These are phyloP conservation scores for Leccinum aurantiacum DNA, from an alignment of 768 basidiomycete species.

Conservation along the genomic window DNA sequence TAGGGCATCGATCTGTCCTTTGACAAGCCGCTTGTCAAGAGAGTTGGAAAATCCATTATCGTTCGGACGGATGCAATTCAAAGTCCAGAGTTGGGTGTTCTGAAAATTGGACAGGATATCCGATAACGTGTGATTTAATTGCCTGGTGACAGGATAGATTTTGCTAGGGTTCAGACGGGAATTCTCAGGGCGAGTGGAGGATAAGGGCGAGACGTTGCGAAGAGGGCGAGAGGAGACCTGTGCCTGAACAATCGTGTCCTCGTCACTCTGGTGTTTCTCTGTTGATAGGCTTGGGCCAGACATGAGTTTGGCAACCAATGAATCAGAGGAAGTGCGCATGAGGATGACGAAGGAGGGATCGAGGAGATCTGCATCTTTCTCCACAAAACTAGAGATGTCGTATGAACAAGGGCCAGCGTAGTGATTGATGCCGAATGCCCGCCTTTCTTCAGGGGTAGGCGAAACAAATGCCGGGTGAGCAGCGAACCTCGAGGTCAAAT, in stretches of 20 bases:
- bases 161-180: constrained; percentile 48
- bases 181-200: constrained; percentile 33
- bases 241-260: constrained; percentile 58
- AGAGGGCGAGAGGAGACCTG: constrained; percentile 61
- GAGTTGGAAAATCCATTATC: constrained; percentile 63
- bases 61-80: constrained; percentile 63
- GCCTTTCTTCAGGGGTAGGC: constrained; percentile 32
- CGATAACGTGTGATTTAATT: constrained; percentile 54
- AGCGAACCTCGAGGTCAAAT: constrained; percentile 47
- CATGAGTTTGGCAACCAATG: constrained; percentile 59
- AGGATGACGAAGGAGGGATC: constrained; percentile 57
- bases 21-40: constrained; percentile 62
- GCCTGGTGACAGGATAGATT: constrained; percentile 59
- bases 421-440: constrained; percentile 60
- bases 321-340: constrained; percentile 49
- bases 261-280: constrained; percentile 58
- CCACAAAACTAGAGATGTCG: constrained; percentile 48
- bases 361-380: constrained; percentile 52
- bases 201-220: constrained; percentile 44
- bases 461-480: constrained; percentile 53
- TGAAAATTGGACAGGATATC: constrained; percentile 48
- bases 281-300: constrained; percentile 60
- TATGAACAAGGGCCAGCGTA: constrained; percentile 56
- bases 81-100: constrained; percentile 49
- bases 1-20: constrained; percentile 52